Conservation (phyloP, 176 grass and related monocot genomes). For the Musa schizocarpa region DNA sequence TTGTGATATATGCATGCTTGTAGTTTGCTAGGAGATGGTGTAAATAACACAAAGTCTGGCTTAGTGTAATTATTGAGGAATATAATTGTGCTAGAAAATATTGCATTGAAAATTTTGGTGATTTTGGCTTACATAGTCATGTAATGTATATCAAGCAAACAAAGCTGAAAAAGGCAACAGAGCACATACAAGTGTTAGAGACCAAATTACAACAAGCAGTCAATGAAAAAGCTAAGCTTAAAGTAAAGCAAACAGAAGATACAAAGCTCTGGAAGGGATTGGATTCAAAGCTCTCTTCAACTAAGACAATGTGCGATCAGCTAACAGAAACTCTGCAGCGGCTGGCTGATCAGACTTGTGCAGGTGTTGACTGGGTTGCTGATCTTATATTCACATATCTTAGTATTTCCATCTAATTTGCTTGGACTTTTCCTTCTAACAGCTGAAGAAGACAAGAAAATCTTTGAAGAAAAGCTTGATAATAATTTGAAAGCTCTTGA, state of each 20-base stretch:
- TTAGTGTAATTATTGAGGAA: neutral
- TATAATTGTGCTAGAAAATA: neutral
- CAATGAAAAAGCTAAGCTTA: constrained; percentile 82
- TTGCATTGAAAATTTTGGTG: neutral
- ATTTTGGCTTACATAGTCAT: neutral
- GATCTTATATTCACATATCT: neutral
- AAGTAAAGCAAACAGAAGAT: constrained; percentile 79
- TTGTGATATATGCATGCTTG: neutral
- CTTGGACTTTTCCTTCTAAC: constrained; percentile 22
- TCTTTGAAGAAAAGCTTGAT: constrained; percentile 59
- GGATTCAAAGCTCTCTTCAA: constrained; percentile 83
- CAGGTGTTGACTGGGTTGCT: constrained; percentile 37
- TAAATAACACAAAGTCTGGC: neutral
- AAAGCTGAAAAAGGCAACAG: constrained; percentile 67
- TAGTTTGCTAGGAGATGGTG: neutral
- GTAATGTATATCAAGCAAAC: constrained; percentile 35
- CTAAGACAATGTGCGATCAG: constrained; percentile 73
- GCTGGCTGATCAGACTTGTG: constrained; percentile 56
- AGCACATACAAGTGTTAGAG: constrained; percentile 75
- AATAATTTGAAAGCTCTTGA: constrained; percentile 63
- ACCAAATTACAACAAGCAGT: constrained; percentile 67
- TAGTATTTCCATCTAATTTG: constrained; percentile 23
- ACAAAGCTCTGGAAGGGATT: constrained; percentile 74
- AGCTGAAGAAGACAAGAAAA: constrained; percentile 73
- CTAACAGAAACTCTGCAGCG: constrained; percentile 77